Base-by-base conservation (phyloP, 208 protist genomes). In the Strigomonas oncopelti region DNA sequence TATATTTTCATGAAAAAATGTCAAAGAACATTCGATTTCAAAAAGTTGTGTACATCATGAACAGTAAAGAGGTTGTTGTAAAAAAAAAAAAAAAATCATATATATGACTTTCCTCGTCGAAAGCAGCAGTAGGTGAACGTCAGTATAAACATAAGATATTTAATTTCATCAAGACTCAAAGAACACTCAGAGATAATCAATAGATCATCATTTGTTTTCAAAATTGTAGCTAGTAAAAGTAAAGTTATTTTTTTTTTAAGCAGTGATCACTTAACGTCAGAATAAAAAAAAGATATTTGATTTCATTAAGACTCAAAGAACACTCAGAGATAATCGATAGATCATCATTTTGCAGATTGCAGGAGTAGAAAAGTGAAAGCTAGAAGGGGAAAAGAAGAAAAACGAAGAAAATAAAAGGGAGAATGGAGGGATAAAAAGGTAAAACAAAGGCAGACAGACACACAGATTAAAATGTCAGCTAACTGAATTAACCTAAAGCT, bases 321-420 rank as follows among this genome's bases (percentile, higher is more conserved):
- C 46, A 68, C 52, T 68, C 63, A 68, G 32, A 53, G 25, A 64
- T 42, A 54, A 53, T 64, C 59, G n/a, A 64, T 60, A 1, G 59
- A 34, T 64, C 38, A 64, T 53, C 59, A 27, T 38, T 45, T 45
- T 18, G 7, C 20, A 54, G 32, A 61, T 1, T 59, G 36, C 28
- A 31, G 54, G 13, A 74, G 7, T 22, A 32, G 42, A 65, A 31
- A 60, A 54, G 38, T 56, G 28, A 28, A 46, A 67, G 48, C 14
- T 32, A 55, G 55, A 8, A 27, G 20, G 1, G 58, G 25, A 57
- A 51, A 64, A 65, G 51, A 32, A 64, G 32, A 63, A 32, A 66
- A 34, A 20, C 11, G 28, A 57, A 57, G 22, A 18, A 8, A 22
- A 18, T 25, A 42, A 53, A 56, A 55, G n/a, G 38, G 18, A 7